Percentiles rank a stretch among this genome's conserved stretches.
Evolutionary conservation across 805 yeast genomes (phyloP).

Genomic region (Metschnikowia bowlesiae): DNA sequence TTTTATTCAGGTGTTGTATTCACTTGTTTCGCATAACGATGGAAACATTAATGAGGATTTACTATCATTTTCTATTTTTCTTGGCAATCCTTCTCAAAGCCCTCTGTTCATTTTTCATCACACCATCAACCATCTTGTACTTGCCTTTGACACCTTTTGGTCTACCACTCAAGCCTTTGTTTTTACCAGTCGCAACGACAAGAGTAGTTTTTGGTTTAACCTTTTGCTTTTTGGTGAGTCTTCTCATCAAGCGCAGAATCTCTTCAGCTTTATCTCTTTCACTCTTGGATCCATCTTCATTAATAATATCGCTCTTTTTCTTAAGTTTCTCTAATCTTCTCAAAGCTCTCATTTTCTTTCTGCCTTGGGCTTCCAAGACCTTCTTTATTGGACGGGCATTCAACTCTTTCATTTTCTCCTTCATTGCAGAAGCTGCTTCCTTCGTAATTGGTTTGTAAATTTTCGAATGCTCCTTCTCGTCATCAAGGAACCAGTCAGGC

Average conservation of each 20-base stretch:
- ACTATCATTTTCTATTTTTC: slow-evolving; percentile 56
- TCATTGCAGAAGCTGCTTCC: slow-evolving; percentile 53
- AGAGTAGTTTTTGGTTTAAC: slow-evolving; percentile 77
- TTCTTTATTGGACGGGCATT: slow-evolving; percentile 98
- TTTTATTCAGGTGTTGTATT: background rate
- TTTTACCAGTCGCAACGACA: slow-evolving; percentile 82
- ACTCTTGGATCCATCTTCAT: slow-evolving; percentile 80
- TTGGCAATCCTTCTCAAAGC: slow-evolving; percentile 87
- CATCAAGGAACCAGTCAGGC: slow-evolving; percentile 97
- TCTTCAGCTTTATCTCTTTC: slow-evolving; percentile 95
- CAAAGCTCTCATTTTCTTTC: slow-evolving; percentile 91
- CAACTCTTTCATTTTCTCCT: slow-evolving; percentile 48
- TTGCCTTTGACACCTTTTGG: slow-evolving; percentile 97
- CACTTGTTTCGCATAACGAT: background rate
- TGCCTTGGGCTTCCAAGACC: slow-evolving; percentile 95
- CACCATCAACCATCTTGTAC: slow-evolving; percentile 99
- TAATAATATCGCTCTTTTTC: slow-evolving; percentile 88
- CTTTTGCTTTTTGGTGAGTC: slow-evolving; percentile 68
- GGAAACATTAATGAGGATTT: background rate
- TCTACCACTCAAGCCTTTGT: slow-evolving; percentile 86
- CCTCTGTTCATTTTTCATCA: slow-evolving; percentile 93
- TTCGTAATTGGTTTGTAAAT: slow-evolving; percentile 89
- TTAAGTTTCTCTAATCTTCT: slow-evolving; percentile 81
- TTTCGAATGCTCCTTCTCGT: slow-evolving; percentile 82
- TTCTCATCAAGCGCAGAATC: slow-evolving; percentile 79